Percentiles rank a stretch among this genome's conserved stretches.
These are phyloP conservation scores for Oropetium thomaeum DNA, from an alignment of 176 grass and related monocot genomes.

Conservation along the genomic window DNA sequence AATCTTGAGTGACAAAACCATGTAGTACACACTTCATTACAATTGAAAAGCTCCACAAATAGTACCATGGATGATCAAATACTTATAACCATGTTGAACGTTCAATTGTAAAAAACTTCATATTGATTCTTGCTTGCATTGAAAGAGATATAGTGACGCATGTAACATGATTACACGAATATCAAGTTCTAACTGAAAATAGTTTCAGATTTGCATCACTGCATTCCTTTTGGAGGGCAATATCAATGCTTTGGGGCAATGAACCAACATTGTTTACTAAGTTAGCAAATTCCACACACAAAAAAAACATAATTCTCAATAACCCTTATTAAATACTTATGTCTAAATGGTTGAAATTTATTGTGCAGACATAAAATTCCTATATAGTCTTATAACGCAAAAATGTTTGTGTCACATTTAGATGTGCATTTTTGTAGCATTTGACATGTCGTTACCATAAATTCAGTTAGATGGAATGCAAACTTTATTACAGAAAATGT, in stretches of 20 bases:
- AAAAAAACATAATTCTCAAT: background rate
- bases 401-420: slow-evolving; percentile 11
- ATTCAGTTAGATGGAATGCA: slow-evolving; percentile 26
- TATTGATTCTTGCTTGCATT: background rate
- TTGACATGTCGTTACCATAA: background rate
- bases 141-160: background rate
- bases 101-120: too few relatives aligned
- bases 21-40: background rate
- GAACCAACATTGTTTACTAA: background rate
- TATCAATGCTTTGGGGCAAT: background rate
- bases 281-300: background rate
- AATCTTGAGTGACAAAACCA: background rate
- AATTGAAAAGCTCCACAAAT: background rate
- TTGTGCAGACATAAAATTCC: background rate
- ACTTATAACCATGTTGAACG: too few relatives aligned
- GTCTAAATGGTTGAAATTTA: background rate
- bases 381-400: background rate
- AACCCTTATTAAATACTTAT: slow-evolving; percentile 13
- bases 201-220: background rate
- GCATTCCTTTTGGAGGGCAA: background rate
- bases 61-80: too few relatives aligned
- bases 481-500: background rate
- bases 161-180: background rate
- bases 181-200: background rate
- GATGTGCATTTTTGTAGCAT: background rate